Evolutionary conservation across 2,329 filamentous ascomycete genomes (phyloP).

Genomic region (Aspergillus ruber): DNA sequence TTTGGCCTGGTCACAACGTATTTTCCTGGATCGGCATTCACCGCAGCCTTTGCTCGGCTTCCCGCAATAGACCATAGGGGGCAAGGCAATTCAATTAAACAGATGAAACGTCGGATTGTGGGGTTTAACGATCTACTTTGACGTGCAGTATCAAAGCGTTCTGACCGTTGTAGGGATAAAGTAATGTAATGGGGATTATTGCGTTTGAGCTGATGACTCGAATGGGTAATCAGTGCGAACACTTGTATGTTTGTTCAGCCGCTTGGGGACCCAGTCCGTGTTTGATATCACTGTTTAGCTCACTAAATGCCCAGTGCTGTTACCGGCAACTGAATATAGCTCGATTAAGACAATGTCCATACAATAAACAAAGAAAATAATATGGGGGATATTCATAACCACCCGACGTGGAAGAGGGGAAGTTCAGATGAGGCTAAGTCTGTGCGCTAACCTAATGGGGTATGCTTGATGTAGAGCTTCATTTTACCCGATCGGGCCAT

Average conservation of each 20-base stretch:
- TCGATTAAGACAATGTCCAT: neutral
- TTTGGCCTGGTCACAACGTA: slow-evolving; percentile 53
- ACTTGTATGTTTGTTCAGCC: neutral
- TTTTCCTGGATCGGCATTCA: slow-evolving; percentile 39
- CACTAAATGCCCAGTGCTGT: neutral
- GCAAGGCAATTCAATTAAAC: neutral
- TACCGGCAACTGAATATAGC: neutral
- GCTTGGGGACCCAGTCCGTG: neutral
- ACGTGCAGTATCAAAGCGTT: neutral
- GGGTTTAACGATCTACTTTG: neutral
- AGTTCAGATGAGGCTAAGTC: neutral
- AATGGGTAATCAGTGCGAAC: slow-evolving; percentile 1
- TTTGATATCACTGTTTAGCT: neutral
- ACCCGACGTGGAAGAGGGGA: neutral
- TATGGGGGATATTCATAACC: neutral
- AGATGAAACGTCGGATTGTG: neutral
- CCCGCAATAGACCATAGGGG: slow-evolving; percentile 38
- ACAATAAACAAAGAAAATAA: neutral
- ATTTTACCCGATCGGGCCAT: neutral
- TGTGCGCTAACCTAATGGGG: neutral
- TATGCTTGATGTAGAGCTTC: neutral
- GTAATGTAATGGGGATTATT: neutral
- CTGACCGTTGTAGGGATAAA: neutral
- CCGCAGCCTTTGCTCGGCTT: slow-evolving; percentile 42
- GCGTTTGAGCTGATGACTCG: neutral